These are phyloP conservation scores for apple (Malus domestica) DNA, from an alignment of 306 rosid species.

Conservation along the genomic window ASM211411v1 NC_041793.1:45735501-45736000, in stretches of 20 bases:
- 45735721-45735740: slow-evolving; percentile 6
- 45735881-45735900: too few relatives aligned
- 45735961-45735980: too few relatives aligned
- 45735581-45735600: not conserved
- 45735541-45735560: not conserved
- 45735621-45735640: slow-evolving; percentile 1
- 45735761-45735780: slow-evolving; percentile 1
- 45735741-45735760: not conserved
- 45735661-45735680: not conserved
- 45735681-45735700: not conserved
- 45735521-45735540: not conserved
- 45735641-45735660: not conserved
- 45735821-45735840: slow-evolving; percentile 18
- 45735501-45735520: too few relatives aligned
- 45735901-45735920: too few relatives aligned
- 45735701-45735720: not conserved
- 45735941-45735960: too few relatives aligned
- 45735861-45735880: too few relatives aligned
- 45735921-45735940: too few relatives aligned
- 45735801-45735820: slow-evolving; percentile 3
- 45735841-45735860: not conserved
- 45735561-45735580: not conserved
- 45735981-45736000: too few relatives aligned
- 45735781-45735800: not conserved
- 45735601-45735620: not conserved